Percentiles rank a stretch among this genome's conserved stretches.
Evolutionary conservation across 1,139 yeast species (phyloP).

Genomic region (Scheffersomyces parashehatae): DNA sequence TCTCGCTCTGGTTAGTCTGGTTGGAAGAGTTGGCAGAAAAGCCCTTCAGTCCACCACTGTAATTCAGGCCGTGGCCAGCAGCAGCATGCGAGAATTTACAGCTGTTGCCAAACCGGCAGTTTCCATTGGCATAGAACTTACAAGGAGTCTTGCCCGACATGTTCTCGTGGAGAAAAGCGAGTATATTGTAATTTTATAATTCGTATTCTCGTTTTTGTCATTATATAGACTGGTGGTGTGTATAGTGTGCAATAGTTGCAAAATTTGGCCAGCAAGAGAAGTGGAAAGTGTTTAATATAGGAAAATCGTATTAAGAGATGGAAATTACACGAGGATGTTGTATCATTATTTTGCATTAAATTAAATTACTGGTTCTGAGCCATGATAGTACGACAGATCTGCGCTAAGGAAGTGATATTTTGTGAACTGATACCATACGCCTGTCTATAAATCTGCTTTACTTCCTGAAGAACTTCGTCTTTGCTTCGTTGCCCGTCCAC

Average conservation of each 20-base stretch:
- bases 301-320: too few species aligned
- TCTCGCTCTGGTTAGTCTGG: neutral
- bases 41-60: neutral
- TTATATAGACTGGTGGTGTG: too few species aligned
- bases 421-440: constrained; percentile 50
- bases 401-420: constrained; percentile 29
- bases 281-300: neutral
- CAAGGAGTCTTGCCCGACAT: constrained; percentile 9
- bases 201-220: too few species aligned
- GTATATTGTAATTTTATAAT: too few species aligned
- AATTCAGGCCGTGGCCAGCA: constrained; percentile 3
- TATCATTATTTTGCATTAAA: too few species aligned
- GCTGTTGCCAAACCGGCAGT: constrained; percentile 22
- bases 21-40: neutral
- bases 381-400: constrained; percentile 21
- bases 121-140: constrained; percentile 21
- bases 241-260: too few species aligned
- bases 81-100: constrained; percentile 22
- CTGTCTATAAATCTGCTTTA: constrained; percentile 61
- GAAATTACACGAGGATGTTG: neutral
- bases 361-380: constrained; percentile 2
- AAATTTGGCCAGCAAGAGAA: too few species aligned
- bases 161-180: too few species aligned
- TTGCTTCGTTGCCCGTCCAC: constrained; percentile 63
- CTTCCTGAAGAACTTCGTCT: constrained; percentile 55